Evolutionary conservation across 805 yeast genomes (phyloP).

Genomic region (Nadsonia fulvescens): DNA sequence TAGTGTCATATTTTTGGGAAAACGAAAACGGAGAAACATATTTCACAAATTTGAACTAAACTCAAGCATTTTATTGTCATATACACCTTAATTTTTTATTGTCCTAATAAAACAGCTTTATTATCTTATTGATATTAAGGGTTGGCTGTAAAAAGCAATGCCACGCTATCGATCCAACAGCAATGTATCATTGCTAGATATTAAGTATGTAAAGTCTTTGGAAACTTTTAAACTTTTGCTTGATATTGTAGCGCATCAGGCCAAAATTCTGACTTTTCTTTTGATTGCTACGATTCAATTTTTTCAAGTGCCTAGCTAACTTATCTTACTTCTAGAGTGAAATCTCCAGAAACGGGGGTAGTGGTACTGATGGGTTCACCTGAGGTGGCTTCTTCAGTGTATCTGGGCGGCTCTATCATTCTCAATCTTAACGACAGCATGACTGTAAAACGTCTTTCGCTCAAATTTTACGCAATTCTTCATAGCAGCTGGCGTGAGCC

Average conservation of each 20-base stretch:
- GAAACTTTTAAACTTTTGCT: too few relatives aligned
- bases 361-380: constrained; percentile 64
- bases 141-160: too few relatives aligned
- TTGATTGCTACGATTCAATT: background rate
- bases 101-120: too few relatives aligned
- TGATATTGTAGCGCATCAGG: too few relatives aligned
- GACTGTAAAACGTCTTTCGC: constrained; percentile 40
- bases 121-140: too few relatives aligned
- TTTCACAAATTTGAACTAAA: too few relatives aligned
- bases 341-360: constrained; percentile 59
- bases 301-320: constrained; percentile 3
- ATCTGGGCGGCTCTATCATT: constrained; percentile 62
- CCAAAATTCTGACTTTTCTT: too few relatives aligned
- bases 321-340: constrained; percentile 30
- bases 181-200: constrained; percentile 27
- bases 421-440: constrained; percentile 62
- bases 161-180: constrained; percentile 14
- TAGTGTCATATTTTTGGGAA: too few relatives aligned
- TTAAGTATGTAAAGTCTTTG: too few relatives aligned
- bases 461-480: constrained; percentile 51
- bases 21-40: too few relatives aligned
- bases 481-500: constrained; percentile 48
- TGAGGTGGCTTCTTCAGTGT: constrained; percentile 57
- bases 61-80: too few relatives aligned
- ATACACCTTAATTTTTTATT: too few relatives aligned